phyloP scores from a whole-genome alignment of 495 filamentous ascomycete species.

The Lindgomyces ingoldianus region DNA sequence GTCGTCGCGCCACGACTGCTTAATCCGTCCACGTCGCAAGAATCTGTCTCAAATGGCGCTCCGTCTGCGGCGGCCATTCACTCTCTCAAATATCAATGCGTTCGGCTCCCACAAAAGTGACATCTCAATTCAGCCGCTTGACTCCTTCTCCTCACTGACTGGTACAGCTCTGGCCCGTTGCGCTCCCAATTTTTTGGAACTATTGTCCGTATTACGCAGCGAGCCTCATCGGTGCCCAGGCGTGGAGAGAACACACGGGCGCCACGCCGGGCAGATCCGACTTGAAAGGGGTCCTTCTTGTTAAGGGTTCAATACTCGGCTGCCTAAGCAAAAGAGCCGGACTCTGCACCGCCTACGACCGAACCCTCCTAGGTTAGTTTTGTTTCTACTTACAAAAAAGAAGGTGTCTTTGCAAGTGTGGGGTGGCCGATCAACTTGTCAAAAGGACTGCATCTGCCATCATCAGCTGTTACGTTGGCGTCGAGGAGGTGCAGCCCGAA shows the following conservation, averaged over 20 bases:
- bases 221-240: background rate
- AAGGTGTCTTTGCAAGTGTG: background rate
- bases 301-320: slow-evolving; percentile 12
- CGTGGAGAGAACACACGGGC: background rate
- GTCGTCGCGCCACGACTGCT: slow-evolving; percentile 16
- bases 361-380: background rate
- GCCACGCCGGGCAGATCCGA: slow-evolving; percentile 14
- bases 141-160: background rate
- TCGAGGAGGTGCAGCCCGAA: background rate
- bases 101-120: slow-evolving; percentile 4
- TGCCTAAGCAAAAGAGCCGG: slow-evolving; percentile 24
- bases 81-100: slow-evolving; percentile 17
- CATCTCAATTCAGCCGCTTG: slow-evolving; percentile 4
- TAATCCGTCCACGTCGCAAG: slow-evolving; percentile 20
- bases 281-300: background rate
- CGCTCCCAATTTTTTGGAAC: background rate
- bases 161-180: background rate
- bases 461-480: background rate
- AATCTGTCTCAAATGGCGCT: slow-evolving; percentile 20
- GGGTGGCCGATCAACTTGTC: background rate
- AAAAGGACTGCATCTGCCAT: background rate
- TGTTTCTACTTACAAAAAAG: slow-evolving; percentile 15
- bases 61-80: slow-evolving; percentile 2
- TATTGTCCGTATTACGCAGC: slow-evolving; percentile 12
- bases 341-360: slow-evolving; percentile 3